These are phyloP conservation scores for Fraxinus dipetala DNA, from an alignment of 305 asterid species.

Conservation along the genomic window DNA sequence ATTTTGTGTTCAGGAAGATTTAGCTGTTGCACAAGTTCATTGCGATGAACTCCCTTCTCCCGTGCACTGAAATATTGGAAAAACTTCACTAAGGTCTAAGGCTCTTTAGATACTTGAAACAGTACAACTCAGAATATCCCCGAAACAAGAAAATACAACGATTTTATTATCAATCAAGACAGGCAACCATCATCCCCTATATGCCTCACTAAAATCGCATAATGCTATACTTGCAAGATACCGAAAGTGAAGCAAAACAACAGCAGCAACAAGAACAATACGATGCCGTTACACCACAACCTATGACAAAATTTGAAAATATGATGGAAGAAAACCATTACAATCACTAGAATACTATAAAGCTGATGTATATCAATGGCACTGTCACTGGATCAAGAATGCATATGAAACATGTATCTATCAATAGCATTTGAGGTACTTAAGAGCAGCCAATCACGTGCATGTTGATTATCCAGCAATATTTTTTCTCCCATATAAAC, in stretches of 20 bases:
- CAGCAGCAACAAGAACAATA: background rate
- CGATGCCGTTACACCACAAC: background rate
- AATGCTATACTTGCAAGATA: background rate
- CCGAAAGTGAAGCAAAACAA: background rate
- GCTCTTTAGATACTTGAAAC: background rate
- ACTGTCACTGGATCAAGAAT: background rate
- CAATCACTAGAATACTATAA: background rate
- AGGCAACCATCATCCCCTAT: background rate
- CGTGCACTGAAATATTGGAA: conserved; percentile 41
- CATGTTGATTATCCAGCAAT: background rate
- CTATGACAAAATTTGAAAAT: background rate
- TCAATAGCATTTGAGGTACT: background rate
- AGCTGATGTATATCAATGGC: background rate
- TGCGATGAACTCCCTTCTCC: conserved; percentile 56
- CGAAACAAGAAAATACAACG: background rate
- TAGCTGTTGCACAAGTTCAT: conserved; percentile 49
- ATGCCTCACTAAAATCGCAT: background rate
- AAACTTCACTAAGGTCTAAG: conserved; percentile 14
- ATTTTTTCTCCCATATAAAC: background rate
- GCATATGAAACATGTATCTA: background rate
- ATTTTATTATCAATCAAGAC: background rate
- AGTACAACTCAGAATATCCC: background rate
- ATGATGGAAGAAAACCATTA: background rate
- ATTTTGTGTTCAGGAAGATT: conserved; percentile 49
- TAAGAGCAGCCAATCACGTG: background rate